Evolutionary conservation across 345 rosid genomes (phyloP).

Genomic region (Barbarea vulgaris): DNA sequence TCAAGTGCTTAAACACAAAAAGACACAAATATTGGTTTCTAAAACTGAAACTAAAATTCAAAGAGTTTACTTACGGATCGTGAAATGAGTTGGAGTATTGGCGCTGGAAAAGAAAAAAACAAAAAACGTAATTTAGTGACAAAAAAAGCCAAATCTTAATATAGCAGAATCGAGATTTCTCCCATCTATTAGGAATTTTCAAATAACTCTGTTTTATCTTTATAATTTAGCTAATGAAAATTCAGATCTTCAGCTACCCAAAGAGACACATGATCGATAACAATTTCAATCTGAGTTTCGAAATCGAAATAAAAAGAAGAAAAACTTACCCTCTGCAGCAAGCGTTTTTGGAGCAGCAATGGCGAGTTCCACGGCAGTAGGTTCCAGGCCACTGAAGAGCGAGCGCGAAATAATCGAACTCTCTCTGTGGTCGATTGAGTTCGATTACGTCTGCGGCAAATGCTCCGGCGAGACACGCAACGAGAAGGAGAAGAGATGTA

Average conservation of each 20-base stretch:
- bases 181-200: not conserved
- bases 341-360: constrained; percentile 83
- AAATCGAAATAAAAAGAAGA: not conserved
- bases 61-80: constrained; percentile 77
- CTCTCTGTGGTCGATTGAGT: constrained; percentile 50
- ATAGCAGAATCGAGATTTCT: not conserved
- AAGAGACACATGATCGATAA: not conserved
- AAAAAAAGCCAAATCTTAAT: not conserved
- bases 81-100: constrained; percentile 70
- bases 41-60: not conserved
- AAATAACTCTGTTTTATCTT: not conserved
- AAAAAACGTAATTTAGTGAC: constrained; percentile 19
- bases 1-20: not conserved
- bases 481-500: constrained; percentile 33
- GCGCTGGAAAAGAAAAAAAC: constrained; percentile 48
- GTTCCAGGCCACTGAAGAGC: constrained; percentile 92
- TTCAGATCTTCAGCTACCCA: not conserved
- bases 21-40: not conserved
- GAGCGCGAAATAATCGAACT: constrained; percentile 90
- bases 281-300: not conserved
- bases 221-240: not conserved
- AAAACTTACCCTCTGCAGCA: constrained; percentile 72
- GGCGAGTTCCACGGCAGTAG: constrained; percentile 64
- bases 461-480: constrained; percentile 14
- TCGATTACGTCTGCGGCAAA: constrained; percentile 24